phyloP scores from a whole-genome alignment of 805 yeast species.

The Metschnikowia noctiluminum region DNA sequence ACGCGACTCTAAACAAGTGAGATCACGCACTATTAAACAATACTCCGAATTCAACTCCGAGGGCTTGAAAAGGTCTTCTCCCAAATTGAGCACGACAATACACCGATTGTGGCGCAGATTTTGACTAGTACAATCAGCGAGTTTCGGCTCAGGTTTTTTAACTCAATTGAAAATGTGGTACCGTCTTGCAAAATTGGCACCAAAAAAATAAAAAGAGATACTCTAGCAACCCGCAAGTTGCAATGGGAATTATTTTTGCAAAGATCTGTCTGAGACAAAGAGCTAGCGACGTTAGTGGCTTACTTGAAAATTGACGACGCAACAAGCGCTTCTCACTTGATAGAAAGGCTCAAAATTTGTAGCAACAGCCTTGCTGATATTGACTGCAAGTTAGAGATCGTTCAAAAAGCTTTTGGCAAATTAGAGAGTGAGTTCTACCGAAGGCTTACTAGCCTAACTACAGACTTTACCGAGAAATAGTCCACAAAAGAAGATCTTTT shows the following conservation, averaged over 20 bases:
- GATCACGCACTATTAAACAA: not conserved
- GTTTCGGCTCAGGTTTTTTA: not conserved
- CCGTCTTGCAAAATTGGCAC: conserved; percentile 1
- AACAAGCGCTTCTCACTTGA: not conserved
- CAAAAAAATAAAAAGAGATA: conserved; percentile 1
- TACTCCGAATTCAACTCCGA: not conserved
- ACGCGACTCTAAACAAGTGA: too few species aligned
- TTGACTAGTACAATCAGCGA: not conserved
- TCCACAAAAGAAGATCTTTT: not conserved
- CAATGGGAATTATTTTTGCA: conserved; percentile 4
- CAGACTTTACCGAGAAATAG: not conserved
- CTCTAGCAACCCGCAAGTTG: conserved; percentile 1
- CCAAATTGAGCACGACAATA: not conserved
- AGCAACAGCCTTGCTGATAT: not conserved
- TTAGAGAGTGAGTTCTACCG: not conserved
- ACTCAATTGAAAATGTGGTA: not conserved
- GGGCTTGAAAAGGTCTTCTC: not conserved
- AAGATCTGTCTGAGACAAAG: conserved; percentile 6
- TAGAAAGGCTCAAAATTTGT: not conserved
- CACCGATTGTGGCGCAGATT: not conserved
- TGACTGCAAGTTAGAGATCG: not conserved
- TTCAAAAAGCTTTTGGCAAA: not conserved
- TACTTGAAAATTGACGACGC: not conserved
- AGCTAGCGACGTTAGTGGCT: conserved; percentile 1
- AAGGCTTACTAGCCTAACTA: not conserved